Conservation (phyloP, 441 rosid genomes). For the Jatropha podagrica region DNA sequence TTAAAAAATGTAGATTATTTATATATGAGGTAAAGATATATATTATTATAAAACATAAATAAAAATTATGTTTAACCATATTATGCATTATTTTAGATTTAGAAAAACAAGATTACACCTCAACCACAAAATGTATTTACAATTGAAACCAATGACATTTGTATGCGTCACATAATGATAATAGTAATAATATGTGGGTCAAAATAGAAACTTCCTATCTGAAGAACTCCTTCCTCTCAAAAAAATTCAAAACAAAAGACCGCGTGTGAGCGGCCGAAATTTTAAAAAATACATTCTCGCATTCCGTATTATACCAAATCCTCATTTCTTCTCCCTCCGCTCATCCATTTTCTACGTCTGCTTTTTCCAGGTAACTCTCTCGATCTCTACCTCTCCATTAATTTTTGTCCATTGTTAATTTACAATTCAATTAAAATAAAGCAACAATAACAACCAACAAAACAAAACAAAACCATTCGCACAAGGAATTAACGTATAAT, state of each 20-base stretch:
- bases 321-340: slow-evolving; percentile 11
- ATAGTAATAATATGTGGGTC: background rate
- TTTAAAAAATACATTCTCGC: background rate
- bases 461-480: background rate
- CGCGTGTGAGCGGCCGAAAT: slow-evolving; percentile 17
- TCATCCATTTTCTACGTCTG: background rate
- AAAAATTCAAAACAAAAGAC: background rate
- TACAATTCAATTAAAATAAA: background rate
- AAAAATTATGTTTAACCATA: too few species aligned
- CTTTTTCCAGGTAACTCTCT: slow-evolving; percentile 6
- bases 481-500: background rate
- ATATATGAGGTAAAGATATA: too few species aligned
- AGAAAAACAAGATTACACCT: too few species aligned
- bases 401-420: background rate
- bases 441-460: background rate
- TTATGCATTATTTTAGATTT: too few species aligned
- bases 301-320: background rate
- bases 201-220: slow-evolving; percentile 14
- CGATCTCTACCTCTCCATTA: background rate
- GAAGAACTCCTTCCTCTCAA: background rate
- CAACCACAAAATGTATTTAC: too few species aligned
- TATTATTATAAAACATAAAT: too few species aligned
- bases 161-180: too few species aligned
- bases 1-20: too few species aligned
- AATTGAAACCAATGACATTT: too few species aligned